phyloP scores from a whole-genome alignment of 2,329 filamentous ascomycete genomes.

The Lasiodiplodia hormozganensis region DNA sequence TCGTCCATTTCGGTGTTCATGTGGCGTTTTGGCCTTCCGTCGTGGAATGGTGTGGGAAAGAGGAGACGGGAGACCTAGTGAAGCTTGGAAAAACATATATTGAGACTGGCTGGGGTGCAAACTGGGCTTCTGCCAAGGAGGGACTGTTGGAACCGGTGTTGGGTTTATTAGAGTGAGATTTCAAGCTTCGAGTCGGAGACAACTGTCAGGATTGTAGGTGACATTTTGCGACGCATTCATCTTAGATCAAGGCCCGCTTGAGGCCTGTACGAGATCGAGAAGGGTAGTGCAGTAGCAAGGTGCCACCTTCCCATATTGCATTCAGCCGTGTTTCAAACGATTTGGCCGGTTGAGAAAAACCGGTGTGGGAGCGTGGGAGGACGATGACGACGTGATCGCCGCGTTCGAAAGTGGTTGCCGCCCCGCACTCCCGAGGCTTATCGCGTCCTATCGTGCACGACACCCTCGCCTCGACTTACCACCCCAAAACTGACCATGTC shows the following conservation, averaged over 20 bases:
- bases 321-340: no score
- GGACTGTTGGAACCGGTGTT: constrained; percentile 8
- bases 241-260: no score
- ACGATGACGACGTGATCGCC: background rate
- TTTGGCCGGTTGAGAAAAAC: no score
- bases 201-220: no score
- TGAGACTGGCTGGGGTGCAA: constrained; percentile 30
- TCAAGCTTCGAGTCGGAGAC: no score
- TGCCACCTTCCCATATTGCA: no score
- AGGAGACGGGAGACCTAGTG: constrained; percentile 39
- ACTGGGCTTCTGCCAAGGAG: constrained; percentile 37
- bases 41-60: constrained; percentile 40
- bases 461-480: background rate
- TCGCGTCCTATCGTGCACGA: background rate
- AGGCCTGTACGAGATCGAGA: no score
- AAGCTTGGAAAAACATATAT: constrained; percentile 24
- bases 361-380: no score
- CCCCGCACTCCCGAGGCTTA: background rate
- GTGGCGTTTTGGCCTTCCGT: constrained; percentile 44
- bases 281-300: no score
- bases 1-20: constrained; percentile 46
- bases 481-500: constrained; percentile 3
- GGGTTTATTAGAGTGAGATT: background rate
- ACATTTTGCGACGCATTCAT: no score
- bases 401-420: background rate